Base-by-base conservation (phyloP, 2,329 filamentous ascomycete genomes). In the Stagonosporopsis cucurbitacearum region DNA sequence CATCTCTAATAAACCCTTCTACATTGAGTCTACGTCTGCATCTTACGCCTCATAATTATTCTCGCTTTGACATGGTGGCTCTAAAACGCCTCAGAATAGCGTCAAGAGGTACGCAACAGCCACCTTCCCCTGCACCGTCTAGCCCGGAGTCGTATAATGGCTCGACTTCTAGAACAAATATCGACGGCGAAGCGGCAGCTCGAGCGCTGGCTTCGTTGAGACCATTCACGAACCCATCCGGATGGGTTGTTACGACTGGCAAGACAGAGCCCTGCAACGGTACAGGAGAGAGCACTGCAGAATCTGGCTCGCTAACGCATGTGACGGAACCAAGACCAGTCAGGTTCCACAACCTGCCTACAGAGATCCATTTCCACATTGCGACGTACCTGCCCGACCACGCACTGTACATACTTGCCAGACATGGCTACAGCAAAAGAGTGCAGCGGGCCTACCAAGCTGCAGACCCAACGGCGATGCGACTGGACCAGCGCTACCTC, bases 321-420 rank as follows among this genome's bases (percentile, higher is more conserved):
- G 2, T 23, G 13, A 11, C 15, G 6, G 9, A 11, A 8, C 17
- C 6, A 17, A 39, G 3, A 11, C 25, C 33, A 6, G 33, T 4
- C 7, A 39, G 25, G 9, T 52, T 52, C 20, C 26, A 46, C 19
- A 11, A 20, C 5, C 42, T 46, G 4, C 42, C 26, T 6, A 33
- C 36, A 9, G 35, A 52, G 20, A 35, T 52, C 20, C 42, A 52
- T 19, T 46, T 52, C 6, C 42, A 25, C 2, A 46, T 46, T 26
- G 50, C 50, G 28, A 22, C 42, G 9, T 19, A 33, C 36, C 28
- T 46, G 25, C 22, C 36, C 6, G 26, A 22, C 5, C 42, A 46
- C 8, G n/a, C 28, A 12, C 25, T 28, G 15, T n/a, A 6, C 2
- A 20, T 33, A 15, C 42, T 46, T 6, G 28, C 26, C 13, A 19